These are phyloP conservation scores for Venturia asperata DNA, from an alignment of 2,329 filamentous ascomycete genomes.

Conservation along the genomic window DNA sequence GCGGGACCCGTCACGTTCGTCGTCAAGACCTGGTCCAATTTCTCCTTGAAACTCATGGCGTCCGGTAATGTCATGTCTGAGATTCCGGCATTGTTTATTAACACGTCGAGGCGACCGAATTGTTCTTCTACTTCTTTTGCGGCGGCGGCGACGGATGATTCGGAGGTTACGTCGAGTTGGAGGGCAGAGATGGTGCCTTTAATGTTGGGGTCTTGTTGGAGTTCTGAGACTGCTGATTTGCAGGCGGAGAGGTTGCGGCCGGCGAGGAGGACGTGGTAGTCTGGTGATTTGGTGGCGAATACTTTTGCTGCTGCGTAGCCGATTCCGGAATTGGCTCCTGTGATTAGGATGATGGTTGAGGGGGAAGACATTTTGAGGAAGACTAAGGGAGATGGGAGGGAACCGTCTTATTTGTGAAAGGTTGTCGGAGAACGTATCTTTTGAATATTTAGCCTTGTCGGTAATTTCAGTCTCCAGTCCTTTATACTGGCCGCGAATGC, in stretches of 20 bases:
- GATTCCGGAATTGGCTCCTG: slow-evolving; percentile 24
- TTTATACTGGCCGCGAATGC: no score
- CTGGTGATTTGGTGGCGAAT: slow-evolving; percentile 10
- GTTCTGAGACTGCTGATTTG: not conserved
- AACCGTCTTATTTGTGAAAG: no score
- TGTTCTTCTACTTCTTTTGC: slow-evolving; percentile 7
- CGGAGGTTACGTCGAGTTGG: slow-evolving; percentile 14
- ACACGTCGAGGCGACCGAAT: slow-evolving; percentile 19
- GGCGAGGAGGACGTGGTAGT: slow-evolving; percentile 16
- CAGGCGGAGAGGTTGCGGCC: not conserved
- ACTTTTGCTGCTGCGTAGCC: slow-evolving; percentile 22
- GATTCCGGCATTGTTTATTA: slow-evolving; percentile 24
- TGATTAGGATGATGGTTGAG: not conserved
- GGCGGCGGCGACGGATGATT: slow-evolving; percentile 14
- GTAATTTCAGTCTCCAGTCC: no score
- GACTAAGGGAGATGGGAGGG: no score
- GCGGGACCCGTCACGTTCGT: slow-evolving; percentile 31
- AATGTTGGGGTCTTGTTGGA: not conserved
- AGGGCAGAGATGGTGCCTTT: slow-evolving; percentile 4
- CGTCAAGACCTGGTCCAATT: slow-evolving; percentile 35
- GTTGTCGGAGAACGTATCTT: no score
- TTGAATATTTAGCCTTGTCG: no score
- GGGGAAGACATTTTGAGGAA: not conserved
- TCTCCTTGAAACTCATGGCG: slow-evolving; percentile 21
- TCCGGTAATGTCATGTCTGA: not conserved